Evolutionary conservation across 2,329 filamentous ascomycete species (phyloP), one percentile per base, ranked within the genome.

Genomic region (Diaporthe batatas): DNA sequence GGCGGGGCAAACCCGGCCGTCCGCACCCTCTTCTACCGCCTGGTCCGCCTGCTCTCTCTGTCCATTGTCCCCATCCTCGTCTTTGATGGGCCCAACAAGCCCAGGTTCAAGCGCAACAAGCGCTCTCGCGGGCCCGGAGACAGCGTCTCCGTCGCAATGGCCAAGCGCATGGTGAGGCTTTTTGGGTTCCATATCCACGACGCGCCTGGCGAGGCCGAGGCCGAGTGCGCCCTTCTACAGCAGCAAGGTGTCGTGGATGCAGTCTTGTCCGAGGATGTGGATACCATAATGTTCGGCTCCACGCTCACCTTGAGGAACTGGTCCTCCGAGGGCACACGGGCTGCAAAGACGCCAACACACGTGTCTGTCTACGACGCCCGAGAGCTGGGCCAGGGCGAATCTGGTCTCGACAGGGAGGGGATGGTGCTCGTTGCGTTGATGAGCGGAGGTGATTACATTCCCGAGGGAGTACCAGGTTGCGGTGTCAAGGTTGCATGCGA

Each of bases 261-360:
- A 0, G 96, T 98, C 1, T 86, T 99, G 77, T 98, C 94, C 81
- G 95, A 99, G 81, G 96, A 99, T 85, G 95, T 98, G 55, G 96
- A 99, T 80, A 96, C 96, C 2, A 89, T 98, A 78, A 98, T 98
- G 96, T 98, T 98, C 83, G 96, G 96, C 1, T 96, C 94, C 75
- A 91, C 89, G 0, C 83, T 90, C 49, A 96, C 93, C 0, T 83
- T 98, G 54, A 89, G 94, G 67, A 96, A 94, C 78, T 98, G 94
- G 91, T 93, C 93, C 0, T 88, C 93, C 3, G 94, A 97, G 79
- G 87, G 86, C 16, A 87, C 85, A 57, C 87, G 85, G n/a, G 84
- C 86, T 0, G 89, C 86, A 77, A 93, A 92, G 74, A 85, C 86
- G 0, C 94, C 95, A 0, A 98, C 96, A 0, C 96, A 98, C 79